Conservation (phyloP, 2,329 filamentous ascomycete species). For the Blastomyces percursus region DNA sequence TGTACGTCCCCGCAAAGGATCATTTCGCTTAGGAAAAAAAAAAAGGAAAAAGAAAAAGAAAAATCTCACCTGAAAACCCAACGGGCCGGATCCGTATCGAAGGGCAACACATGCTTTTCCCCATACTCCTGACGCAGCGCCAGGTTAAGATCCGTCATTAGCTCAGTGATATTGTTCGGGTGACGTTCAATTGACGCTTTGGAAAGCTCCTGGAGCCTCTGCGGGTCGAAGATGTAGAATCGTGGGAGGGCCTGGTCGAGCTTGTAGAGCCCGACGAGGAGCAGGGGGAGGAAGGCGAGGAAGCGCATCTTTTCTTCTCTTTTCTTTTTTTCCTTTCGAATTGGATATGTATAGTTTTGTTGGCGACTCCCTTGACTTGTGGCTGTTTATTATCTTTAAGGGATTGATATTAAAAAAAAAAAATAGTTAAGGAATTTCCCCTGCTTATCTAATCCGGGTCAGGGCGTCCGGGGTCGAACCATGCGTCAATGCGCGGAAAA, state of each 20-base stretch:
- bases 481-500: background rate
- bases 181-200: conserved; percentile 21
- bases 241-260: conserved; percentile 8
- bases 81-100: conserved; percentile 46
- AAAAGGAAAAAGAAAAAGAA: too few species aligned
- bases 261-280: conserved; percentile 8
- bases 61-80: conserved; percentile 56
- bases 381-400: too few species aligned
- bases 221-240: conserved; percentile 18
- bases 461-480: background rate
- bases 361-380: too few species aligned
- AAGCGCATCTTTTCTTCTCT: conserved; percentile 1
- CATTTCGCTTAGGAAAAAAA: too few species aligned
- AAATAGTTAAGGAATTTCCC: too few species aligned
- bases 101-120: conserved; percentile 8
- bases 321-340: background rate
- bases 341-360: too few species aligned
- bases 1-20: too few species aligned
- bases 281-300: conserved; percentile 3
- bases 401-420: too few species aligned
- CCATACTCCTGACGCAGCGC: conserved; percentile 11
- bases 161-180: conserved; percentile 24
- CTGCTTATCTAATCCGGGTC: conserved; percentile 2
- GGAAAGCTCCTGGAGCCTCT: conserved; percentile 16
- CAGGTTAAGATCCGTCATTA: conserved; percentile 10